Base-by-base conservation (phyloP, 257 asterid genomes). In the Anisodus acutangulus region DNA sequence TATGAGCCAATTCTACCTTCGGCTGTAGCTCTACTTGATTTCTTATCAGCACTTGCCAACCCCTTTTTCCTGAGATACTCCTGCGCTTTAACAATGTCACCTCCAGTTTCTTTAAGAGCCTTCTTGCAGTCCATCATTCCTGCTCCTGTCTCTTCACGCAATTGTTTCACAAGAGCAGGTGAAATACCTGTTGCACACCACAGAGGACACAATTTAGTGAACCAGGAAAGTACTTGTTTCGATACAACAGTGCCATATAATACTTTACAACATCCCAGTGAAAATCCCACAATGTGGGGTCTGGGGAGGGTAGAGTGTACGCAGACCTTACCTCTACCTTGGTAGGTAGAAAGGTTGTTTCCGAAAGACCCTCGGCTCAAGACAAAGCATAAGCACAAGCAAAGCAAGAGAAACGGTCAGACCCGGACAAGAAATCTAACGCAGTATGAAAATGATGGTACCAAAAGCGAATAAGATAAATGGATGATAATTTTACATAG, bases 81-180 rank as follows among this genome's bases (percentile, higher is more conserved):
- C 81, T 90, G 97, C 47, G 98, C 98, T 85, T 92, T 88, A 55
- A 87, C 85, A 39, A 95, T 86, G 90, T 95, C 98, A 9, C 99
- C 98, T 84, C 85, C 97, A 17, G 96, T 87, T 91, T 95, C 98
- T 39, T 94, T 86, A 35, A 95, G 91, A 55, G 99, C 98, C 85
- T 92, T 93, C 90, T 97, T 95, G 86, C 99, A 97, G 70, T 97
- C 98, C 99, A 97, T 97, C 98, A 97, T 93, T 85, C 98, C 99
- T 83, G 99, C 97, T 85, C 98, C 97, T 6, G 98, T 92, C 89
- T 97, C 98, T 82, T 93, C 97, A 35, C 98, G 98, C 86, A 95
- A 81, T 89, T 95, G 96, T 92, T 97, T 97, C 89, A 97, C 99
- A 54, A 93, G 95, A 68, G 92, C 95, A 58, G 98, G 95, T 68